Percentiles rank a stretch among this genome's conserved stretches.
These are phyloP conservation scores for Ceratobasidium sp. DNA, from an alignment of 1,284 basidiomycete genomes.

Conservation along the genomic window DNA sequence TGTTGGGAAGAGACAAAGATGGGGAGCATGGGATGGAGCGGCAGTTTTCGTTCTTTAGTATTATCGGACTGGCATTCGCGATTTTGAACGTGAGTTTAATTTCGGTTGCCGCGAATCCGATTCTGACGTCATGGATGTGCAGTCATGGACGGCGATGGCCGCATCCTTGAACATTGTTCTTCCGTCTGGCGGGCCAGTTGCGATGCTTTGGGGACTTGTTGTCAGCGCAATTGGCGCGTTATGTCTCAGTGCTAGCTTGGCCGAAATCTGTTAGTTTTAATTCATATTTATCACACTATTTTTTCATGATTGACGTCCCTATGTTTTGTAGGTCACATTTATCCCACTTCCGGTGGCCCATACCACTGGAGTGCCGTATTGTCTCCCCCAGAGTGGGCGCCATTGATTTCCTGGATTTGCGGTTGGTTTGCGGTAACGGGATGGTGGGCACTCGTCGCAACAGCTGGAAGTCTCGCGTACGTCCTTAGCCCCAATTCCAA, in stretches of 20 bases:
- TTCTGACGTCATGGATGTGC: constrained; percentile 15
- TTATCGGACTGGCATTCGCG: constrained; percentile 45
- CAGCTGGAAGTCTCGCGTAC: constrained; percentile 36
- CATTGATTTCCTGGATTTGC: constrained; percentile 34
- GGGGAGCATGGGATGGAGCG: constrained; percentile 30
- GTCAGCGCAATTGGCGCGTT: constrained; percentile 39
- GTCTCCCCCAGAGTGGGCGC: constrained; percentile 36
- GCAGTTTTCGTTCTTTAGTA: constrained; percentile 43
- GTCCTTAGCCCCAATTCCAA: background rate
- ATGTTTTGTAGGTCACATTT: constrained; percentile 29
- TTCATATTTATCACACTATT: background rate
- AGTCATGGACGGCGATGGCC: constrained; percentile 45
- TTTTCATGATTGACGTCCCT: background rate
- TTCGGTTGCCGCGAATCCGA: background rate
- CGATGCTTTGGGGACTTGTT: constrained; percentile 42
- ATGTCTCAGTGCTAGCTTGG: constrained; percentile 35
- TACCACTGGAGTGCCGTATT: constrained; percentile 45
- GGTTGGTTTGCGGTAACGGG: constrained; percentile 44
- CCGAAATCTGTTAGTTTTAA: constrained; percentile 45
- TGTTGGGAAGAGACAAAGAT: background rate
- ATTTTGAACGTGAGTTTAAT: constrained; percentile 41
- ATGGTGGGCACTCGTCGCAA: constrained; percentile 42
- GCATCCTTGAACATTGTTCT: constrained; percentile 43
- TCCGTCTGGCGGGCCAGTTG: constrained; percentile 43
- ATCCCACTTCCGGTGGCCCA: constrained; percentile 40